Base-by-base conservation (phyloP, 495 filamentous ascomycete genomes). In the Lasiosphaeria ovina region DNA sequence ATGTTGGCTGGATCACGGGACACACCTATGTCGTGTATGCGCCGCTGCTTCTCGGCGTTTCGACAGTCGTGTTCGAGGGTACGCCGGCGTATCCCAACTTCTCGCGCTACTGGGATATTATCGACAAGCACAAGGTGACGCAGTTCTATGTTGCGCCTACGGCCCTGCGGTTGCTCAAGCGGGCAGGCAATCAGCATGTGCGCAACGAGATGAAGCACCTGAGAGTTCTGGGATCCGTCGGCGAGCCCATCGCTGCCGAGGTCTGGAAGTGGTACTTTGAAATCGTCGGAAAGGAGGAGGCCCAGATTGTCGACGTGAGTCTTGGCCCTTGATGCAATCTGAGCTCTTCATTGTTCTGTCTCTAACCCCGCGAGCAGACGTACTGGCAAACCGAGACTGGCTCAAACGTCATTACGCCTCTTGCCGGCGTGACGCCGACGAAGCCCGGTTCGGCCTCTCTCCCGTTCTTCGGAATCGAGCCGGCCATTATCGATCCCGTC, bases 381-480 rank as follows among this genome's bases (percentile, higher is more conserved):
- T 99, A 99, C 82, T 99, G 94, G 95, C 94, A 99, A 87, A 99
- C 94, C 61, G 94, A 99, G 80, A 99, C 94, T 9, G 94, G 94
- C 56, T 98, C 92, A 51, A 87, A 98, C 72, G 92, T 96, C 63
- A 91, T 92, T 66, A 86, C 88, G 5, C 89, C 89, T 14, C 82
- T 92, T 34, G 88, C 82, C 40, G 89, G 89, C 67, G 76, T 90
- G 35, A 92, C 89, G 8, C 88, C 89, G 6, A 91, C 89, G 36
- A 92, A 92, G 73, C 89, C 89, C 36, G 89, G 89, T 49, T 87
- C 82, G 63, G 89, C 89, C 6, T 90, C 89, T 3, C 79, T 92
- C 24, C 89, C 89, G 34, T 98, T 99, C 88, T 99, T 99, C 71
- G 94, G 95, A 66, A 93, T 99, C 72, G 94, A 98, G 74, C 95